phyloP scores from a whole-genome alignment of 2,329 filamentous ascomycete genomes.

The Fusarium tjaetaba region DNA sequence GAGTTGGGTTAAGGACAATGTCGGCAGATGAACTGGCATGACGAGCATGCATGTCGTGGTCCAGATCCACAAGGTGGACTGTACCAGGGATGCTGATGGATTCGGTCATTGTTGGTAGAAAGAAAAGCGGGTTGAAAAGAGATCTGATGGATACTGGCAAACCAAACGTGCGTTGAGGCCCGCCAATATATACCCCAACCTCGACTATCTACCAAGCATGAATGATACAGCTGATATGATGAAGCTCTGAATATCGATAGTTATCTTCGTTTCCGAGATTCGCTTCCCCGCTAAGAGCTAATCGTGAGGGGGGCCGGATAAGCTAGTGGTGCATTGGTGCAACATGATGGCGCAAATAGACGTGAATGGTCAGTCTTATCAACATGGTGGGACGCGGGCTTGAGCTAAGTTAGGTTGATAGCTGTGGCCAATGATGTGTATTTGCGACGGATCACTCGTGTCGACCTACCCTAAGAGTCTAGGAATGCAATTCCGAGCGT shows the following conservation, averaged over 20 bases:
- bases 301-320: neutral
- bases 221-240: neutral
- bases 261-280: neutral
- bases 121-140: neutral
- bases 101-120: neutral
- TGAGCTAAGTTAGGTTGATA: neutral
- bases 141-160: too few species aligned
- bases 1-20: conserved; percentile 61
- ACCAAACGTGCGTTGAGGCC: neutral
- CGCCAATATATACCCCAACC: neutral
- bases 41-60: conserved; percentile 45
- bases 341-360: conserved; percentile 1
- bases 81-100: conserved; percentile 48
- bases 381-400: neutral
- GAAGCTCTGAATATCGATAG: neutral
- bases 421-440: neutral
- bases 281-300: neutral
- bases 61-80: conserved; percentile 52
- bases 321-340: neutral
- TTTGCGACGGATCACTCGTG: neutral
- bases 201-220: neutral
- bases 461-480: neutral
- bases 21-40: conserved; percentile 47
- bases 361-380: neutral
- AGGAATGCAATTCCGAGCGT: neutral